A percentile compares a stretch with the other conserved stretches of the same genome.
phyloP scores from a whole-genome alignment of 495 filamentous ascomycete species.

The Cenococcum geophilum region DNA sequence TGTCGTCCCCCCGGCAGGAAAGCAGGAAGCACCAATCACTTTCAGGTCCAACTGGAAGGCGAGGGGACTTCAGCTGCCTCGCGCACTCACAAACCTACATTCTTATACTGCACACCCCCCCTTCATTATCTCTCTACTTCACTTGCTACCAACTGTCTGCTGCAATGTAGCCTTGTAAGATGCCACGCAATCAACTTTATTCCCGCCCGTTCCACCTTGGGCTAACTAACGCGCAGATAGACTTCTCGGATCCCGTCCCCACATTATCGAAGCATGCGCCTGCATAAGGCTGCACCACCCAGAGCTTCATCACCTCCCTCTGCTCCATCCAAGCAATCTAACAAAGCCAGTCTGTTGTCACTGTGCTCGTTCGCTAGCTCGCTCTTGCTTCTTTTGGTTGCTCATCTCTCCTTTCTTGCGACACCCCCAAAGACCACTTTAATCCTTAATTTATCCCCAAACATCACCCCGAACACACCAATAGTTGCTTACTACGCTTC shows the following conservation, averaged over 20 bases:
- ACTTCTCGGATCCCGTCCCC: constrained; percentile 6
- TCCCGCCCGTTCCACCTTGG: neutral
- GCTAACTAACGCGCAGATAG: neutral
- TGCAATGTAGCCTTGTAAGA: neutral
- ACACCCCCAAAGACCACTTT: neutral
- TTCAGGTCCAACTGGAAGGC: neutral
- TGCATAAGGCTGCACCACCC: neutral
- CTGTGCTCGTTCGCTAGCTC: neutral
- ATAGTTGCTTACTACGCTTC: neutral
- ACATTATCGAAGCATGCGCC: constrained; percentile 3
- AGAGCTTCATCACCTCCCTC: neutral
- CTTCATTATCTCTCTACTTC: neutral
- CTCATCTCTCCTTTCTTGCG: constrained; percentile 1
- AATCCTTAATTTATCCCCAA: neutral
- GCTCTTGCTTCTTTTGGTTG: neutral
- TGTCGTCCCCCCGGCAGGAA: neutral
- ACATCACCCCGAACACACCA: neutral
- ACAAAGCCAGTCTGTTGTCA: neutral
- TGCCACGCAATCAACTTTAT: neutral
- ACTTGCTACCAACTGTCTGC: neutral
- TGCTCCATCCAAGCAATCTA: neutral
- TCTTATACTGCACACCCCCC: neutral
- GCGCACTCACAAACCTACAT: neutral
- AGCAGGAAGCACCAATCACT: constrained; percentile 5
- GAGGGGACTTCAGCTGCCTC: constrained; percentile 7